Conservation (phyloP, 768 basidiomycete species). For the Boletales sp. region DNA sequence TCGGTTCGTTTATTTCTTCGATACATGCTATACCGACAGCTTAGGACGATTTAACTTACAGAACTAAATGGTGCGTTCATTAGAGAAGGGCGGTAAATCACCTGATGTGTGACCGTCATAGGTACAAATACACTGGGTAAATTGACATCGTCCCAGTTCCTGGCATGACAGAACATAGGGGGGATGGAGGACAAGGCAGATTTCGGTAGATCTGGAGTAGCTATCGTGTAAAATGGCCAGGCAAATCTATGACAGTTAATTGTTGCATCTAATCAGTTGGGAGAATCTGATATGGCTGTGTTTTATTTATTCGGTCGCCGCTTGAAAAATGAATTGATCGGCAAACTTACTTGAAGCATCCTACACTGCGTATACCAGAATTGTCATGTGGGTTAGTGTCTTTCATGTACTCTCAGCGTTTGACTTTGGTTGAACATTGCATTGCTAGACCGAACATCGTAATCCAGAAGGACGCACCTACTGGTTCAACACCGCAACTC, state of each 20-base stretch:
- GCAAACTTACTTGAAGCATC: too few species aligned
- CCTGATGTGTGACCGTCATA: slow-evolving; percentile 6
- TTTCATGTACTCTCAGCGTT: neutral
- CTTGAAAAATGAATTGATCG: slow-evolving; percentile 7
- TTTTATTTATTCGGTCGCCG: slow-evolving; percentile 18
- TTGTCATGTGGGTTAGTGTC: slow-evolving; percentile 31
- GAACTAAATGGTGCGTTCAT: slow-evolving; percentile 27
- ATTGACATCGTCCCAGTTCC: too few species aligned
- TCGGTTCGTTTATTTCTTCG: slow-evolving; percentile 32
- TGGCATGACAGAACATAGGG: neutral
- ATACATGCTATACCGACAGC: neutral
- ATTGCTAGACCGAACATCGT: slow-evolving; percentile 79
- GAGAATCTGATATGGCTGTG: too few species aligned
- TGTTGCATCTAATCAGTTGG: too few species aligned
- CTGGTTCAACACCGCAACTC: slow-evolving; percentile 89
- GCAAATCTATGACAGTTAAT: too few species aligned
- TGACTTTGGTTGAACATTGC: slow-evolving; percentile 1
- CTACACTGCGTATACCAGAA: too few species aligned
- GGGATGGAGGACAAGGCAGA: too few species aligned
- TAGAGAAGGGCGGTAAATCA: too few species aligned
- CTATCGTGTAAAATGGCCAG: too few species aligned
- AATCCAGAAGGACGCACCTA: slow-evolving; percentile 98
- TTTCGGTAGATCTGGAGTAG: too few species aligned
- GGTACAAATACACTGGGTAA: slow-evolving; percentile 29
- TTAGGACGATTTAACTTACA: slow-evolving; percentile 9